Base-by-base conservation (phyloP, 495 filamentous ascomycete genomes). In the Penicillium pancosmium region DNA sequence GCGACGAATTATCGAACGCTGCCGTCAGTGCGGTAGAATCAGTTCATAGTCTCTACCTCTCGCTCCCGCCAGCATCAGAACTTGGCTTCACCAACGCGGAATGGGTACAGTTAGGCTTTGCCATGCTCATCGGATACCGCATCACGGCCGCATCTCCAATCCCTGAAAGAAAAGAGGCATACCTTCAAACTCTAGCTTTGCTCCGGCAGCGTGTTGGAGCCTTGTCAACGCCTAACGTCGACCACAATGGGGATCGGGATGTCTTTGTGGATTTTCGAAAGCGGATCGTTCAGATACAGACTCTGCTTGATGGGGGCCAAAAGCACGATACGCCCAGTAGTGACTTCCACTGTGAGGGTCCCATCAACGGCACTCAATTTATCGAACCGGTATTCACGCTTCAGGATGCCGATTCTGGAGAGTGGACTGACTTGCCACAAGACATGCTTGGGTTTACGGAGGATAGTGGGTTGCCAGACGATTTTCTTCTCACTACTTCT, bases 41-140 rank as follows among this genome's bases (percentile, higher is more conserved):
- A 2, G 53, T 65, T 5, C 44, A 67, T 10, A 52, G 50, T 34
- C 6, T 62, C 27, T 68, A 63, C 36, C 34, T 67, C 12, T 49
- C 50, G 10, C 60, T 71, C 2, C 64, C 68, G n/a, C 16, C 40
- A 4, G 52, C 35, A 12, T 25, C 44, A 21, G 66, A 65, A 49
- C 4, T 56, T 4, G 64, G 55, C 6, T 64, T 69, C 35, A 67
- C 56, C 46, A 69, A 71, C 38, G 63, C 59, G 9, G 61, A 69
- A 50, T 69, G 66, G 64, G 41, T 69, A 9, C 68, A 71, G 35
- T 48, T 67, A 54, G 68, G 51, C 5, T 69, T 71, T 53, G 61
- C 61, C 12, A 55, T 65, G 52, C 46, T 71, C 18, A 44, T 67
- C 15, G 56, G 56, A 1, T 63, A 55, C 46, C 58, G 58, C 13